Base-by-base conservation (phyloP, 2,329 filamentous ascomycete genomes). In the Trichoderma endophyticum region DNA sequence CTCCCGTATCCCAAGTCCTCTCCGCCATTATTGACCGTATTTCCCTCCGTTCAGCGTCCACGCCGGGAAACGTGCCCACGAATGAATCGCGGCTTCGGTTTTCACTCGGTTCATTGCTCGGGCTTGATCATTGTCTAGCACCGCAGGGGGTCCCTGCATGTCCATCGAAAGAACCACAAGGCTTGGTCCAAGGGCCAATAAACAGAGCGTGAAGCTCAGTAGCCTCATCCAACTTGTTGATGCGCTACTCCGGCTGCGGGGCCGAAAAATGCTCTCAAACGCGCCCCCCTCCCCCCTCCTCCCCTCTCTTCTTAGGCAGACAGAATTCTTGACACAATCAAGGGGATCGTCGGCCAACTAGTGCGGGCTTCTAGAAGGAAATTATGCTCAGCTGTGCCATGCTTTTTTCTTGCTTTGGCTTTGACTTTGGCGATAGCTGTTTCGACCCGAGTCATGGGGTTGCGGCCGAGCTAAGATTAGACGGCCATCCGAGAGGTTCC, bases 201-300 rank as follows among this genome's bases (percentile, higher is more conserved):
- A n/a, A 12, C 34, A 24, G 28, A 24, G 36, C 36, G 30, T 28
- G 24, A 60, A 30, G 57, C 32, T 60, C 48, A 51, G 57, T 62
- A 69, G 66, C 66, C 66, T 62, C 56, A 39, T 51, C 43, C 39
- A 21, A 51, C 43, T 6, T 18, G 8, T 21, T 60, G 21, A 34
- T 62, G 66, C 66, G 57, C 66, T 69, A 60, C 57, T 60, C 57
- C 66, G 66, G 66, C 66, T 69, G 66, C 66, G 66, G 66, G 66
- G 66, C 66, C 66, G 66, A 62, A 43, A 48, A 69, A 48, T 66
- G 14, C 18, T n/a, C 14, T 39, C 48, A 60, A 48, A 61, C 66
- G 57, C 66, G 28, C 56, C 36, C 64, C 48, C 14, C 56, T n/a
- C 65, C 30, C 30, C 48, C 14, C 56, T 28, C 66, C 21, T 21